Percentiles rank a stretch among this genome's conserved stretches.
Evolutionary conservation across 345 rosid genomes (phyloP).

Genomic region (Geranium rotundifolium): DNA sequence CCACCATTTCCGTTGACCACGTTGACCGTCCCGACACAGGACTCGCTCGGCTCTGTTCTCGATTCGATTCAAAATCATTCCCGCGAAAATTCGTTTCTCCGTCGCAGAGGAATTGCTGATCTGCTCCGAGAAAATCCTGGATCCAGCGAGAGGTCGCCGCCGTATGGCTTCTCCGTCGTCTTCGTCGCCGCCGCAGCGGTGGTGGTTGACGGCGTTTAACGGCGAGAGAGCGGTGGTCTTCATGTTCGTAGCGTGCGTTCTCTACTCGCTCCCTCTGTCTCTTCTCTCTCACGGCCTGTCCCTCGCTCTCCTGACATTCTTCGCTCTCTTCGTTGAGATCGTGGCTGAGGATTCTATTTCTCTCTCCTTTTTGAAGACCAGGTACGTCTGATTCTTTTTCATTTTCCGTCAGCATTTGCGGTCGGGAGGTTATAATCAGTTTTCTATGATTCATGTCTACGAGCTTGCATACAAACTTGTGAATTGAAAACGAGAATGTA

Average conservation of each 20-base stretch:
- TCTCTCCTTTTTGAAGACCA: slow-evolving; percentile 36
- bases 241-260: slow-evolving; percentile 37
- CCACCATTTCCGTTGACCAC: not conserved
- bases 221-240: slow-evolving; percentile 84
- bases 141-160: not conserved
- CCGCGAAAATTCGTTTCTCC: not conserved
- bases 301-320: slow-evolving; percentile 43
- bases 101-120: not conserved
- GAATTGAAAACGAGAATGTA: not conserved
- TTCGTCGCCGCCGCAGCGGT: not conserved
- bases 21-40: not conserved
- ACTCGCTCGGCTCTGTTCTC: not conserved
- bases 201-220: slow-evolving; percentile 31
- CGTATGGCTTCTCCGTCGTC: not conserved
- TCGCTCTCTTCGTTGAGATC: slow-evolving; percentile 58
- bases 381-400: slow-evolving; percentile 15
- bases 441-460: not conserved
- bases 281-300: slow-evolving; percentile 59
- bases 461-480: not conserved
- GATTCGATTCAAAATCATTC: not conserved
- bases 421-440: not conserved
- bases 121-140: too few relatives aligned
- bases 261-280: slow-evolving; percentile 50
- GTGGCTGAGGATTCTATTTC: slow-evolving; percentile 33
- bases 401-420: not conserved